Evolutionary conservation across 306 rosid genomes (phyloP).

Genomic region (Prunus kanzakura): DNA sequence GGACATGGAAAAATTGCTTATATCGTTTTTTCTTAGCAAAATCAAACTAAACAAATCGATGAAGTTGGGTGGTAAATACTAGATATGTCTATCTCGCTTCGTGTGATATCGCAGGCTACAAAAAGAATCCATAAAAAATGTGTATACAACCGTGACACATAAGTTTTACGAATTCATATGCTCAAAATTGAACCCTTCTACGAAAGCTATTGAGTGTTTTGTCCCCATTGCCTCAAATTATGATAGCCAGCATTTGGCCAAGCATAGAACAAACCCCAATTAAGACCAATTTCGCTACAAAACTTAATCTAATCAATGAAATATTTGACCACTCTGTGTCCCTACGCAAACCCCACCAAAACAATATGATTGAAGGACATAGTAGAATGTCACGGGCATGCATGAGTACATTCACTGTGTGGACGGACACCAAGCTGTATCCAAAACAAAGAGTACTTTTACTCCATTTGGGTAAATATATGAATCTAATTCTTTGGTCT

Average conservation of each 20-base stretch:
- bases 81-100: background rate
- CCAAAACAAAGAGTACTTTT: slow-evolving; percentile 1
- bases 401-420: background rate
- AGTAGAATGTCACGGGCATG: slow-evolving; percentile 1
- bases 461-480: no score
- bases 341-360: background rate
- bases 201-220: no score
- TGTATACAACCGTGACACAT: no score
- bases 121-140: no score
- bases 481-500: background rate
- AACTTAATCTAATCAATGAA: background rate
- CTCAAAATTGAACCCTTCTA: no score
- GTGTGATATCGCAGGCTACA: background rate
- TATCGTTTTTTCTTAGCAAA: background rate
- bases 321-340: background rate
- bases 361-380: background rate
- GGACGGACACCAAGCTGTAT: background rate
- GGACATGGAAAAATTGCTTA: background rate
- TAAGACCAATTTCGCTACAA: background rate
- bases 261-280: background rate
- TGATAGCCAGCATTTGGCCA: background rate
- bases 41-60: background rate
- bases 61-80: background rate
- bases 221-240: background rate
- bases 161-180: no score